A percentile compares a stretch with the other conserved stretches of the same genome.
Evolutionary conservation across 495 filamentous ascomycete genomes (phyloP).

Genomic region (Copromyces sp.): DNA sequence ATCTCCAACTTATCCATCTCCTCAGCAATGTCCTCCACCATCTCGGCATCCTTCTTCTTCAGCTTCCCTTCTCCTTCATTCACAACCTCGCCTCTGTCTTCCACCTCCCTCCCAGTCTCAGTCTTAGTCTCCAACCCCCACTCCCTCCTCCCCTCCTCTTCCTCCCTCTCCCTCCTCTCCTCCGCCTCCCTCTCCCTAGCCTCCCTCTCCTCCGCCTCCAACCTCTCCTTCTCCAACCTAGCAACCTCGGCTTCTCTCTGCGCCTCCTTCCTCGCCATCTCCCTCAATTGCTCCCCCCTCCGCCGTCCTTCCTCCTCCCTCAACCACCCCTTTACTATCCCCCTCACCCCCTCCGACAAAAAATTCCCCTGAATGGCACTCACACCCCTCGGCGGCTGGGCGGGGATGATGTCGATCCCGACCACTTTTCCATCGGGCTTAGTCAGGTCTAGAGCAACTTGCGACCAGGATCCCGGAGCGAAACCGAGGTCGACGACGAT

Average conservation of each 20-base stretch:
- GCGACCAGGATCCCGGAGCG: constrained; percentile 90
- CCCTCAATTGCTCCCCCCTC: neutral
- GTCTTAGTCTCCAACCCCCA: constrained; percentile 11
- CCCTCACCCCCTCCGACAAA: constrained; percentile 56
- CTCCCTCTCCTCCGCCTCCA: neutral
- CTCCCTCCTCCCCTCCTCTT: neutral
- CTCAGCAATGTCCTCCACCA: neutral
- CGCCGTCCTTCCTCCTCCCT: constrained; percentile 43
- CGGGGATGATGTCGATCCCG: constrained; percentile 88
- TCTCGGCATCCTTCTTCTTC: neutral
- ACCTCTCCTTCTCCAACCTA: constrained; percentile 7
- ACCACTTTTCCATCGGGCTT: constrained; percentile 67
- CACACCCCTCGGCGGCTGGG: constrained; percentile 78
- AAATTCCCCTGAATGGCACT: constrained; percentile 94
- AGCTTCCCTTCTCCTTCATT: neutral
- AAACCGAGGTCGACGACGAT: constrained; percentile 90
- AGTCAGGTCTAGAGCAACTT: constrained; percentile 80
- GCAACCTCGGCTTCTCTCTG: neutral
- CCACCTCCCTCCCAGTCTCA: constrained; percentile 3
- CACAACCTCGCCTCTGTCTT: neutral
- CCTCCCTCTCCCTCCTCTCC: neutral
- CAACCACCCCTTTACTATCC: constrained; percentile 64
- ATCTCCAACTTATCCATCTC: neutral
- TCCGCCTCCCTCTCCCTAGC: neutral
- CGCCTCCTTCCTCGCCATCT: constrained; percentile 7